These are phyloP conservation scores for Euphorbia celastroides DNA, from an alignment of 441 rosid genomes.

Conservation along the genomic window DNA sequence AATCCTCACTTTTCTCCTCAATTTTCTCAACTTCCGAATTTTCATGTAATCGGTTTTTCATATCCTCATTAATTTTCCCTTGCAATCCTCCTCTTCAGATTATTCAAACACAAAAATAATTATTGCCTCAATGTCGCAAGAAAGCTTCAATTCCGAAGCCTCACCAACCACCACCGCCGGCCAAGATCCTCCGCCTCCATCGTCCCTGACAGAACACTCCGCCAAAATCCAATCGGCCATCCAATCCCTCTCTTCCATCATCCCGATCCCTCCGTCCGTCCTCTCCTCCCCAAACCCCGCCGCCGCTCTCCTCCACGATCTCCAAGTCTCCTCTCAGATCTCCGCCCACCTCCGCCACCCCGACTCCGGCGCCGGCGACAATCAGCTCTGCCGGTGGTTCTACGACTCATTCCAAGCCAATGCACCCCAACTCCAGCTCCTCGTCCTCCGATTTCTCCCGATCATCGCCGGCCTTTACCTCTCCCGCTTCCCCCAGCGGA, in stretches of 20 bases:
- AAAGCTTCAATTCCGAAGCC: slow-evolving; percentile 14
- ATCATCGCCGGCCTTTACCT: slow-evolving; percentile 63
- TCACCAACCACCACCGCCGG: slow-evolving; percentile 9
- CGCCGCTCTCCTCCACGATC: slow-evolving; percentile 48
- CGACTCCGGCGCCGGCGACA: slow-evolving; percentile 69
- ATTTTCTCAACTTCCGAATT: no score
- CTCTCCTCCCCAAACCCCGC: slow-evolving; percentile 36
- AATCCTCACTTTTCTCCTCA: no score
- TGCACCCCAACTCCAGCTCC: slow-evolving; percentile 55
- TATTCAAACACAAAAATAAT: background rate
- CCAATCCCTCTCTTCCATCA: slow-evolving; percentile 44
- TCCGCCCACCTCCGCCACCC: slow-evolving; percentile 60
- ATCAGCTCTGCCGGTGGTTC: slow-evolving; percentile 84
- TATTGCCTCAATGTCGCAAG: slow-evolving; percentile 26
- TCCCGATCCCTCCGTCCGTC: slow-evolving; percentile 38
- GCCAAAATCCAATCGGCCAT: slow-evolving; percentile 39
- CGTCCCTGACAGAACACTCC: slow-evolving; percentile 21
- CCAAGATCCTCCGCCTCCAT: slow-evolving; percentile 16
- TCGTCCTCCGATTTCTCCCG: slow-evolving; percentile 75
- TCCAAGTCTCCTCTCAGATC: slow-evolving; percentile 44
- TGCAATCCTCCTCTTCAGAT: background rate
- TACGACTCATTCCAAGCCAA: slow-evolving; percentile 76
- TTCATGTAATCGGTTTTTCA: background rate
- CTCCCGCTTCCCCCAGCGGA: slow-evolving; percentile 54
- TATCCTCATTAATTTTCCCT: no score